Evolutionary conservation across 805 yeast species (phyloP), one percentile per base, ranked within the genome.

Genomic region (Starmerella stigmatis): DNA sequence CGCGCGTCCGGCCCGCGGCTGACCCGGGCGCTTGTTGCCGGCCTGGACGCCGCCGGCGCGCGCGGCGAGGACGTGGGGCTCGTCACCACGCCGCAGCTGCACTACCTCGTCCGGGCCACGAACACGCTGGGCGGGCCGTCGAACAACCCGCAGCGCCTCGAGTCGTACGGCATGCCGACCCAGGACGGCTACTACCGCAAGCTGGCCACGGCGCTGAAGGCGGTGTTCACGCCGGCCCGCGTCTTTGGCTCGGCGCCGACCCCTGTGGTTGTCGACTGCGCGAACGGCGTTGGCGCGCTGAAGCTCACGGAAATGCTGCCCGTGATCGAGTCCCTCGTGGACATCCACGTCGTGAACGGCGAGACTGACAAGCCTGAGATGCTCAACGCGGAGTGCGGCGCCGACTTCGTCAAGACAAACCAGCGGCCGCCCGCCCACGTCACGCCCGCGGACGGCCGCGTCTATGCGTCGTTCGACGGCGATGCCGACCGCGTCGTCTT

Each of bases 261-360:
- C 20, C 59, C 65, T 21, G 69, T 88, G 53, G 73, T 78, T 2
- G 76, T 92, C 16, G 98, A 92, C 65, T 79, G 86, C 31, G 98
- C 98, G 7, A 92, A 92, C 60, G 98, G 98, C n/a, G 84, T 92
- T 31, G 98, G 98, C 15, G 94, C 86, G 1, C 82, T 84, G 17
- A 81, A 82, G 59, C 68, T 79, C 22, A 57, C 62, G 20, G 66
- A 69, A 20, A 64, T 88, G 46, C 64, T 75, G 20, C 61, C 64
- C 27, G 62, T 68, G 37, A 60, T 79, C 38, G 48, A 59, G 2
- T 62, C 69, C 2, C 56, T 66, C 16, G 60, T 83, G 15, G 61
- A 68, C 0, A 62, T 71, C 35, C 52, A 46, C 8, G 56, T 67
- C 13, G 63, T 75, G 43, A 86, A 86, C 58, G 74, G 68, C 44